These are phyloP conservation scores for Didymella pinodella DNA, from an alignment of 2,329 filamentous ascomycete species.

Conservation along the genomic window DNA sequence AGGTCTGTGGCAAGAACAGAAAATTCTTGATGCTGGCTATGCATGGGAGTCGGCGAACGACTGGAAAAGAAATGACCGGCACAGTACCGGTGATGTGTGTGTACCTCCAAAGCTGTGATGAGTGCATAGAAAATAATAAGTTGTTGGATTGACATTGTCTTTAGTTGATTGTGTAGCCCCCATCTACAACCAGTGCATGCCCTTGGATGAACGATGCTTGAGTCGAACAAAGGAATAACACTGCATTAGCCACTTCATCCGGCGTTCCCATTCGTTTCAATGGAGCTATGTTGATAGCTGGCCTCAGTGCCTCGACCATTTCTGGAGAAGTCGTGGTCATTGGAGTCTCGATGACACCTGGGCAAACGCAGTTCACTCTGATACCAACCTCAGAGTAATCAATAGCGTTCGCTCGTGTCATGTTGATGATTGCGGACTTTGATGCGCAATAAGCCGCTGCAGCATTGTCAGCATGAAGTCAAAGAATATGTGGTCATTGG, in stretches of 20 bases:
- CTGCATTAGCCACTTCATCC: conserved; percentile 64
- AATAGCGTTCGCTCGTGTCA: conserved; percentile 65
- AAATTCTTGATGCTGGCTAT: conserved; percentile 37
- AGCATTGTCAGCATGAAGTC: conserved; percentile 12
- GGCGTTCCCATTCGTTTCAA: conserved; percentile 57
- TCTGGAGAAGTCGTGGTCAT: conserved; percentile 36
- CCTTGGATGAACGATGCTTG: conserved; percentile 64
- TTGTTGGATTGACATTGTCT: not conserved
- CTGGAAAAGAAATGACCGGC: conserved; percentile 30
- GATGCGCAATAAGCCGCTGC: conserved; percentile 65
- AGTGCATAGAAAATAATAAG: conserved; percentile 13
- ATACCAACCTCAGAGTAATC: conserved; percentile 61
- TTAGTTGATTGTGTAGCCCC: conserved; percentile 47
- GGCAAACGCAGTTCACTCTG: conserved; percentile 68
- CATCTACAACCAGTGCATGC: conserved; percentile 58
- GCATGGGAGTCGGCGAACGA: conserved; percentile 42
- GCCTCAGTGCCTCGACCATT: conserved; percentile 44
- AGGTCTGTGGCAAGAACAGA: conserved; percentile 49
- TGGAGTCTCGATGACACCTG: conserved; percentile 58
- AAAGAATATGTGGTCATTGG: too few species aligned
- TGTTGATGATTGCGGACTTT: conserved; percentile 65
- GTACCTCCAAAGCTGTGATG: conserved; percentile 6
- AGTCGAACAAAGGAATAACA: conserved; percentile 61
- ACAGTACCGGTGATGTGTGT: not conserved
- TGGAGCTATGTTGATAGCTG: conserved; percentile 57